A percentile compares a stretch with the other conserved stretches of the same genome.
These are phyloP conservation scores for Fusarium sp. DNA, from an alignment of 2,329 filamentous ascomycete genomes.

Conservation along the genomic window DNA sequence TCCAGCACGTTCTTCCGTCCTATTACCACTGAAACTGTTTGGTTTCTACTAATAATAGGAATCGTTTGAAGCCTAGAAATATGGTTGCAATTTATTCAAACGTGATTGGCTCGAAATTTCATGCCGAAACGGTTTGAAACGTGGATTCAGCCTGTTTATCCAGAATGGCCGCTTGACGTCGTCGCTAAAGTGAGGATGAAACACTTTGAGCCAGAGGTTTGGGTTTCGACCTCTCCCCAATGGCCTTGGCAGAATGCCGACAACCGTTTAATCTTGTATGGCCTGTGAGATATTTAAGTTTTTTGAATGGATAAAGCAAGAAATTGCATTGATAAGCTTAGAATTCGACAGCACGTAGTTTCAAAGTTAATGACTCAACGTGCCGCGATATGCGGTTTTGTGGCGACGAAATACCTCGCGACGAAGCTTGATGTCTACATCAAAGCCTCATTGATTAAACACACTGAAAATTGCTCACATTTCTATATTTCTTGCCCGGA, in stretches of 20 bases:
- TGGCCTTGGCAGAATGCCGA: not conserved
- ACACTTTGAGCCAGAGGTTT: not conserved
- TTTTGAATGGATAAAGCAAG: no score
- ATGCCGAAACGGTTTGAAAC: not conserved
- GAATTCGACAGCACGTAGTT: no score
- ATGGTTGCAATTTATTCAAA: not conserved
- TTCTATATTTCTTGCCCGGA: no score
- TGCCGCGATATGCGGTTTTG: no score
- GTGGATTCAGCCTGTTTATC: not conserved
- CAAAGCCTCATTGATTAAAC: no score
- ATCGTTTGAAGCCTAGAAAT: not conserved
- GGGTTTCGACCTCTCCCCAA: not conserved
- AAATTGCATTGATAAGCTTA: rapidly evolving
- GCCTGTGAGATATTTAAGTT: not conserved
- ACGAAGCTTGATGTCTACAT: no score
- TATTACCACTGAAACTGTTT: slow-evolving; percentile 6
- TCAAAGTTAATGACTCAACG: no score
- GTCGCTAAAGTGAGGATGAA: not conserved
- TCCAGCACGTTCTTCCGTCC: not conserved
- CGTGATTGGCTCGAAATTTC: not conserved
- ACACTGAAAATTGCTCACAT: no score
- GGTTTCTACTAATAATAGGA: slow-evolving; percentile 14
- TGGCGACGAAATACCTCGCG: no score
- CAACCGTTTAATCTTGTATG: not conserved
- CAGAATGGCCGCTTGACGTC: not conserved